Conservation (phyloP, 495 filamentous ascomycete species). For the Tuber microsphaerosporum region DNA sequence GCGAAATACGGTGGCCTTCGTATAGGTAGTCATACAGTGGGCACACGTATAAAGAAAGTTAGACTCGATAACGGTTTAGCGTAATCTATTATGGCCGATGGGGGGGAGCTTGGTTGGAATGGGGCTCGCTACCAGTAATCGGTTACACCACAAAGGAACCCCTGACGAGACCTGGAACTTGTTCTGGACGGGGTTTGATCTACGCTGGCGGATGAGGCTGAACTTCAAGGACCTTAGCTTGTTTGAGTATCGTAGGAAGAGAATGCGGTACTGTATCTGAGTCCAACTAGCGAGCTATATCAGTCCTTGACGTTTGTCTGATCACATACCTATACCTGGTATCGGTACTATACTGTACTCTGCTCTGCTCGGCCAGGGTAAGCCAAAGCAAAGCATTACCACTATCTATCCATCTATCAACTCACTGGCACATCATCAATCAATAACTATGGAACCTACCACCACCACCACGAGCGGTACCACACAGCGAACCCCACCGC, state of each 20-base stretch:
- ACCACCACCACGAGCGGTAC: neutral
- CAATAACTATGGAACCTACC: neutral
- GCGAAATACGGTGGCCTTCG: neutral
- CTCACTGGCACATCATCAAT: neutral
- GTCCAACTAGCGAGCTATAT: neutral
- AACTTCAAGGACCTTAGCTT: neutral
- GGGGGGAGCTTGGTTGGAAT: neutral
- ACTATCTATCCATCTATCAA: neutral
- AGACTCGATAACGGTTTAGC: neutral
- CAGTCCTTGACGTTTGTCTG: neutral
- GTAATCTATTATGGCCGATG: neutral
- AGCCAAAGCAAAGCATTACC: neutral
- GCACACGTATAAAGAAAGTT: too few species aligned
- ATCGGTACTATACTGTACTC: neutral
- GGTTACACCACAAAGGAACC: neutral
- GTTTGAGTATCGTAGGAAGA: neutral
- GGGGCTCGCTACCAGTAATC: neutral
- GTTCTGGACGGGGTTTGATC: neutral
- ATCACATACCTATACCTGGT: neutral
- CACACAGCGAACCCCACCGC: neutral
- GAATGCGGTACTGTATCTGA: too few species aligned
- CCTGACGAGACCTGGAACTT: neutral
- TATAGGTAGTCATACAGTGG: too few species aligned
- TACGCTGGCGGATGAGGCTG: neutral
- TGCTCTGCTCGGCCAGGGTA: neutral